A percentile compares a stretch with the other conserved stretches of the same genome.
Conservation (phyloP, 176 grass and related monocot genomes). For the Sorghum bicolor region DNA sequence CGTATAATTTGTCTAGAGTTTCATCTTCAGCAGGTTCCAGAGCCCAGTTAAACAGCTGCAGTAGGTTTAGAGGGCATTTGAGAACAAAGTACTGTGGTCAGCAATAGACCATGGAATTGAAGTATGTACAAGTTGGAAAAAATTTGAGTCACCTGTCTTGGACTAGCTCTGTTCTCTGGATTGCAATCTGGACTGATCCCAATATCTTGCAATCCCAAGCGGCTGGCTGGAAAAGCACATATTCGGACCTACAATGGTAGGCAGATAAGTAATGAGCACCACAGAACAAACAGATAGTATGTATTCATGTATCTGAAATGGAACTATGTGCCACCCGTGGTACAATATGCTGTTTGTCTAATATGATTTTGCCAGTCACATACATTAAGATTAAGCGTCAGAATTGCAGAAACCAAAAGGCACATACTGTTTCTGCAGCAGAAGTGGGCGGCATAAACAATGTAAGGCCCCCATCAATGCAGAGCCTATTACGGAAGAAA, state of each 20-base stretch:
- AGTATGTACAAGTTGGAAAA: conserved; percentile 5
- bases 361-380: background rate
- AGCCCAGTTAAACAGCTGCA: conserved; percentile 98
- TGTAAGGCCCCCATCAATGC: conserved; percentile 92
- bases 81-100: background rate
- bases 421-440: conserved; percentile 71
- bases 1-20: conserved; percentile 71
- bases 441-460: conserved; percentile 99
- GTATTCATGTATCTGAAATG: background rate
- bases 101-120: background rate
- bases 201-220: conserved; percentile 65
- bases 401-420: background rate
- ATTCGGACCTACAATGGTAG: conserved; percentile 54
- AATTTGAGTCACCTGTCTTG: conserved; percentile 66
- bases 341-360: background rate
- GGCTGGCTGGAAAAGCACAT: conserved; percentile 71
- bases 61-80: conserved; percentile 1
- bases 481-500: conserved; percentile 71
- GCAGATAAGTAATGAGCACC: background rate
- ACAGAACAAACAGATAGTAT: background rate
- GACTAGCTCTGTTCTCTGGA: conserved; percentile 80
- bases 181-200: conserved; percentile 92
- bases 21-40: conserved; percentile 89
- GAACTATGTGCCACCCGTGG: background rate
- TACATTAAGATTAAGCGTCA: background rate